Percentiles rank a stretch among this genome's conserved stretches.
phyloP scores from a whole-genome alignment of 179 eudicot species.

The Beta lomatogona region DNA sequence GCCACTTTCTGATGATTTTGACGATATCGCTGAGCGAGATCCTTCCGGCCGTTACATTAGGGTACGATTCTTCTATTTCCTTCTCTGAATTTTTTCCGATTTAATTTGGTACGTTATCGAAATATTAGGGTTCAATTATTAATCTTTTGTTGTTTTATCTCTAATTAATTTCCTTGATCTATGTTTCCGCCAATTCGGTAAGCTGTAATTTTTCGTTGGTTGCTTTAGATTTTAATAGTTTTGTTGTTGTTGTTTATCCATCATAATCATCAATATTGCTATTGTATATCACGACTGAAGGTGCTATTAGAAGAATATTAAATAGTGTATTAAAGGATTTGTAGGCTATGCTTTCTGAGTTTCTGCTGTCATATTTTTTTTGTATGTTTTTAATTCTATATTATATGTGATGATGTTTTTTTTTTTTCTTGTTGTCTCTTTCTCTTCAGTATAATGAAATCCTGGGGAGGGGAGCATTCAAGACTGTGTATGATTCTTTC shows the following conservation, averaged over 20 bases:
- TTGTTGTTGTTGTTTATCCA: too few relatives aligned
- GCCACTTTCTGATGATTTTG: conserved; percentile 38
- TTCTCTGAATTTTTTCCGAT: background rate
- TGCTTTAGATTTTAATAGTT: background rate
- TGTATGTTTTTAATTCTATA: background rate
- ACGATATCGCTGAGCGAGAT: conserved; percentile 54
- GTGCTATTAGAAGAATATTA: too few relatives aligned
- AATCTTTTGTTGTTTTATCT: background rate
- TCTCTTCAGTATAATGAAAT: conserved; percentile 81
- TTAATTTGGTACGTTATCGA: background rate
- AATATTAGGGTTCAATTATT: background rate
- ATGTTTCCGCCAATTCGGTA: background rate
- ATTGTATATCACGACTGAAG: background rate
- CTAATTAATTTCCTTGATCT: background rate
- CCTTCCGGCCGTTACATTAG: conserved; percentile 69
- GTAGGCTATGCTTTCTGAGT: background rate
- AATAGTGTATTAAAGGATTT: background rate
- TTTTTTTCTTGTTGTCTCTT: conserved; percentile 32
- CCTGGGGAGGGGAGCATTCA: conserved; percentile 92
- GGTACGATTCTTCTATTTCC: conserved; percentile 40
- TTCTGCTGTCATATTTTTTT: background rate
- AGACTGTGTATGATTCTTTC: conserved; percentile 81
- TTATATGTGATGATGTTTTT: conserved; percentile 25
- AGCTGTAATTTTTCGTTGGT: background rate
- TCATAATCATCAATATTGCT: too few relatives aligned